phyloP scores from a whole-genome alignment of 139 green algal species.

The Coelastrella sp. region DNA sequence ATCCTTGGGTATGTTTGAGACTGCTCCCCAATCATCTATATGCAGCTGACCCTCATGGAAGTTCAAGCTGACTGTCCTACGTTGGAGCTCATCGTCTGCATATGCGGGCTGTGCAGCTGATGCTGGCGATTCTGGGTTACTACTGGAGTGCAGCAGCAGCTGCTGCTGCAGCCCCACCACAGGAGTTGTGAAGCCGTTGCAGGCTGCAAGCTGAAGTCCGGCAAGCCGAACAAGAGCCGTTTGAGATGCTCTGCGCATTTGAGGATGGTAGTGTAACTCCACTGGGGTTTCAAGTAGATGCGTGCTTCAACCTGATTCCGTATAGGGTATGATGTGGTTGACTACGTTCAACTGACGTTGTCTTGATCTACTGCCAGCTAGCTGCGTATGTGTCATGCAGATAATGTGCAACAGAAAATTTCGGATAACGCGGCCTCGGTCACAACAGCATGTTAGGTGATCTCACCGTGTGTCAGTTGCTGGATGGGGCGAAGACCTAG shows the following conservation, averaged over 20 bases:
- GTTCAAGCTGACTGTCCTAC: neutral
- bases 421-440: neutral
- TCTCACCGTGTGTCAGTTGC: neutral
- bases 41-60: conserved; percentile 19
- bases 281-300: neutral
- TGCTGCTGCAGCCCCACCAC: neutral
- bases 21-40: conserved; percentile 38
- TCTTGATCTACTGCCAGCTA: neutral
- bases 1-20: conserved; percentile 15
- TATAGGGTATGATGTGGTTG: neutral
- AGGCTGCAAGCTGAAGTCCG: neutral
- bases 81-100: neutral
- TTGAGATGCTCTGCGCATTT: neutral
- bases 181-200: neutral
- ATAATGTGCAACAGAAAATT: neutral
- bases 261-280: neutral
- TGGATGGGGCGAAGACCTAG: no score
- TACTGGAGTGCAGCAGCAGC: conserved; percentile 2
- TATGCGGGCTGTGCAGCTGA: conserved; percentile 1
- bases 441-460: neutral
- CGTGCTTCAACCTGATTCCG: neutral
- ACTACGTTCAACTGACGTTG: neutral
- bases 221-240: neutral
- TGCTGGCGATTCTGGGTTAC: neutral
- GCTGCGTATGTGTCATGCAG: neutral